Conservation (phyloP, 2,329 filamentous ascomycete genomes). For the Pestalotiopsis sp. region DNA sequence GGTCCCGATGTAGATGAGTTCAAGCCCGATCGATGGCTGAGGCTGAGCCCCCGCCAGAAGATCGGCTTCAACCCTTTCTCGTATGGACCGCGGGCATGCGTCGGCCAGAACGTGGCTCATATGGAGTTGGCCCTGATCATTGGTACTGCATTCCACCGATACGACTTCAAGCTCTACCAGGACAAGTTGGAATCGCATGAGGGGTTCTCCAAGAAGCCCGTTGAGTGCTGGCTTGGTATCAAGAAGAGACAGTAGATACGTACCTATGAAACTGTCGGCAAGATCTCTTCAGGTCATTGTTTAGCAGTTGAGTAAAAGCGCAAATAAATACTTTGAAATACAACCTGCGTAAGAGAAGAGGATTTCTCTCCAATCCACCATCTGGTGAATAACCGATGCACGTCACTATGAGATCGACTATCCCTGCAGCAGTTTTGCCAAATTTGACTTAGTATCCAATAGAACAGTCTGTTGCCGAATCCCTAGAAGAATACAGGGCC, state of each 20-base stretch:
- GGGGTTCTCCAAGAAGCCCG: conserved; percentile 10
- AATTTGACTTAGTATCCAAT: no score
- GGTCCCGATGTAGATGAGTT: conserved; percentile 12
- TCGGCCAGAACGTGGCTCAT: conserved; percentile 11
- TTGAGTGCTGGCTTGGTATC: conserved; percentile 11
- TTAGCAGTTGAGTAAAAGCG: no score
- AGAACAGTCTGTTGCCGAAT: no score
- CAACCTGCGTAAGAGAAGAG: no score
- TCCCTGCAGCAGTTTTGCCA: no score
- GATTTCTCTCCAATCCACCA: no score
- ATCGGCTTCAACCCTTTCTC: conserved; percentile 12
- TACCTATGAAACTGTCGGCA: background rate
- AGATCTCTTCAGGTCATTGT: no score
- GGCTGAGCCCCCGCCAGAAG: conserved; percentile 4
- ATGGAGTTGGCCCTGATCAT: conserved; percentile 12
- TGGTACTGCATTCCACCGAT: conserved; percentile 10
- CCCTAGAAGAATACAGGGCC: no score
- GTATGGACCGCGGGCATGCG: conserved; percentile 9
- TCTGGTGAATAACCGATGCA: no score
- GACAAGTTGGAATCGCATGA: conserved; percentile 9
- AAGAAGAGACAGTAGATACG: background rate
- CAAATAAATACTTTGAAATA: no score
- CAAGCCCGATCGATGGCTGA: conserved; percentile 13
- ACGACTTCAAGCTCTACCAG: conserved; percentile 10
- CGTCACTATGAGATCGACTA: no score